Evolutionary conservation across 371 early-diverging fungal species (phyloP).

Genomic region (Actinomortierella wolfii): DNA sequence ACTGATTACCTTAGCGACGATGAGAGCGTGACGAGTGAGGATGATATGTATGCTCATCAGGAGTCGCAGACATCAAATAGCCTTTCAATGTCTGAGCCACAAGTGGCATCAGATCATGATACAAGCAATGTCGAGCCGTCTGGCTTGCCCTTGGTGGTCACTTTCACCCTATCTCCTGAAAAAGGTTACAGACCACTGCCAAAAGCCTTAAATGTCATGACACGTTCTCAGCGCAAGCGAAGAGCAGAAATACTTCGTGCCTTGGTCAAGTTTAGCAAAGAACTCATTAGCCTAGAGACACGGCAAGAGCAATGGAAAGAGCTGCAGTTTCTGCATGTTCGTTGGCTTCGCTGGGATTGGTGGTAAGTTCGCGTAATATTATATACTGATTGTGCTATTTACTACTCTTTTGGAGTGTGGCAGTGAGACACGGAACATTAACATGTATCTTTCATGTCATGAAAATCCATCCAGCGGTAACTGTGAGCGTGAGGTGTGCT

Average conservation of each 20-base stretch:
- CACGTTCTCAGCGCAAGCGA: conserved; percentile 32
- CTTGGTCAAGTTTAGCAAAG: conserved; percentile 47
- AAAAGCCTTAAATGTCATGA: conserved; percentile 2
- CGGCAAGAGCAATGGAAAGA: conserved; percentile 67
- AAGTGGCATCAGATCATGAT: too few species aligned
- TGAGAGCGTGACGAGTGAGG: too few species aligned
- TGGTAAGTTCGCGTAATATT: conserved; percentile 52
- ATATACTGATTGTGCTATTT: background rate
- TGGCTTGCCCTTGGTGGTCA: too few species aligned
- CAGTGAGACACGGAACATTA: too few species aligned
- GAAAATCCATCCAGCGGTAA: conserved; percentile 24
- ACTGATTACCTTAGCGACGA: too few species aligned
- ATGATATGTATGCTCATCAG: too few species aligned
- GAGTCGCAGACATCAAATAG: too few species aligned
- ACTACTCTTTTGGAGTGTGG: background rate
- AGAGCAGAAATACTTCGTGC: conserved; percentile 21
- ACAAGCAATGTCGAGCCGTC: too few species aligned
- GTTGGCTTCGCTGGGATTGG: conserved; percentile 52
- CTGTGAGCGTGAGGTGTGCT: conserved; percentile 53
- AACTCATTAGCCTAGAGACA: conserved; percentile 59
- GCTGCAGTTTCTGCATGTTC: conserved; percentile 70
- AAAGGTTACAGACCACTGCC: too few species aligned
- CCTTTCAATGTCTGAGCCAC: too few species aligned
- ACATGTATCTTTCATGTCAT: background rate
- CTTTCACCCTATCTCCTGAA: background rate